Percentiles rank a stretch among this genome's conserved stretches.
Evolutionary conservation across 306 rosid species (phyloP).

Genomic region (Quercus wislizeni): DNA sequence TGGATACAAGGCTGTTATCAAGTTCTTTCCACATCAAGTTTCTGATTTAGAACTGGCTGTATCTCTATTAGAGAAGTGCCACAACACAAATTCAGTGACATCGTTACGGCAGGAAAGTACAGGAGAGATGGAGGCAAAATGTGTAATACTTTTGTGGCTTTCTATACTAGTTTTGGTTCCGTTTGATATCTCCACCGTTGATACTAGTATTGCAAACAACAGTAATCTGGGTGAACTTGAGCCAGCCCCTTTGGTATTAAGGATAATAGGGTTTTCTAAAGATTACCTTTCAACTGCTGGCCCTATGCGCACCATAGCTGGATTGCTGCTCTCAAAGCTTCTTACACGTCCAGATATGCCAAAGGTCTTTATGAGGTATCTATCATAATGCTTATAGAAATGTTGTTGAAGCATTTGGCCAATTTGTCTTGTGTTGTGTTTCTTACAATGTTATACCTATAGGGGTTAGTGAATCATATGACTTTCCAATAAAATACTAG

Average conservation of each 20-base stretch:
- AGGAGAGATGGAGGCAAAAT: slow-evolving; percentile 91
- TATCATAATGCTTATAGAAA: slow-evolving; percentile 9
- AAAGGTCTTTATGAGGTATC: slow-evolving; percentile 71
- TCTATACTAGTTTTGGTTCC: slow-evolving; percentile 91
- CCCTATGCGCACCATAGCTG: slow-evolving; percentile 90
- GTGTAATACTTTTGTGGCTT: slow-evolving; percentile 91
- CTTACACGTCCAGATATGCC: slow-evolving; percentile 98
- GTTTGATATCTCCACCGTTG: slow-evolving; percentile 85
- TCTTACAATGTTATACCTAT: not conserved
- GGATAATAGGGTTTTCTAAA: slow-evolving; percentile 75
- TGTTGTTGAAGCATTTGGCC: not conserved
- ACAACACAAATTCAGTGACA: slow-evolving; percentile 46
- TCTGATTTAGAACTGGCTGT: slow-evolving; percentile 96
- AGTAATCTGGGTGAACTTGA: slow-evolving; percentile 50
- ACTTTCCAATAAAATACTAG: not conserved
- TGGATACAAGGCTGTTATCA: slow-evolving; percentile 83
- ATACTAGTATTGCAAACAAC: slow-evolving; percentile 64
- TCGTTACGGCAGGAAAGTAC: slow-evolving; percentile 80
- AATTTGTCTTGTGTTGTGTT: slow-evolving; percentile 3
- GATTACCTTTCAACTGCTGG: slow-evolving; percentile 86
- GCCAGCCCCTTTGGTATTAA: slow-evolving; percentile 73
- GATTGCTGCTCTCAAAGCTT: slow-evolving; percentile 77
- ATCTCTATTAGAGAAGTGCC: slow-evolving; percentile 79
- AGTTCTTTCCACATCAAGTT: slow-evolving; percentile 94
- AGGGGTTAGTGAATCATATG: not conserved